A percentile compares a stretch with the other conserved stretches of the same genome.
Conservation (phyloP, 2,329 filamentous ascomycete genomes). For the Knoxdaviesia capensis region DNA sequence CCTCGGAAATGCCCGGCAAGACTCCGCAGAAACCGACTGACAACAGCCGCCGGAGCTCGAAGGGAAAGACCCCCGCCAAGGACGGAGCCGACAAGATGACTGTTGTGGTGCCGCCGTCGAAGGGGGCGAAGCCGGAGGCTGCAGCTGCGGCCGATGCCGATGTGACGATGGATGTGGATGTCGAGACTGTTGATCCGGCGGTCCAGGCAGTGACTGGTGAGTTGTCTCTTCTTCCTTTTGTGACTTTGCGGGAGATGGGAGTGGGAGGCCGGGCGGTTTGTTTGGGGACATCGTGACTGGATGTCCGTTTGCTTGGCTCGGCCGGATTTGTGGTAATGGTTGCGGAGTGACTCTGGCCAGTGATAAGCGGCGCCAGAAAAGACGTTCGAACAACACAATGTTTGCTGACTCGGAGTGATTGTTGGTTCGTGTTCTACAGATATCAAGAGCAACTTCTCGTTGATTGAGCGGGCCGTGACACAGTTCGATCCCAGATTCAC, state of each 20-base stretch:
- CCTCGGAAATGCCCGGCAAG: conserved; percentile 42
- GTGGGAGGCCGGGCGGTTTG: no score
- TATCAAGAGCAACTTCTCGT: conserved; percentile 81
- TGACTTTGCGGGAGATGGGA: neutral
- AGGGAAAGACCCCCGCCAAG: conserved; percentile 45
- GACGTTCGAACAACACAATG: no score
- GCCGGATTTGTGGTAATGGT: neutral
- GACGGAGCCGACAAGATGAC: conserved; percentile 66
- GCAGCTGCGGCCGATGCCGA: conserved; percentile 51
- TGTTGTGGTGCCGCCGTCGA: conserved; percentile 56
- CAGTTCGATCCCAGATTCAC: conserved; percentile 93
- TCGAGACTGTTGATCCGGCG: conserved; percentile 36
- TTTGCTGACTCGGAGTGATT: no score
- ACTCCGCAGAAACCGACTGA: conserved; percentile 51
- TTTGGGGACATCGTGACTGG: neutral
- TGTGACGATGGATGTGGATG: conserved; percentile 45
- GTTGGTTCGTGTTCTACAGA: conserved; percentile 29
- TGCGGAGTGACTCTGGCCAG: neutral
- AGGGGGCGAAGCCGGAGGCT: conserved; percentile 40
- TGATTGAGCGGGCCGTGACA: conserved; percentile 78
- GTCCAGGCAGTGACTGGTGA: conserved; percentile 40
- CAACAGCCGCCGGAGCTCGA: conserved; percentile 52
- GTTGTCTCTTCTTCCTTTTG: conserved; percentile 6
- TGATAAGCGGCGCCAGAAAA: no score
- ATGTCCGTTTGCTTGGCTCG: conserved; percentile 1